Base-by-base conservation (phyloP, 352 stramenopile species). In the Globisporangium emineosum region DNA sequence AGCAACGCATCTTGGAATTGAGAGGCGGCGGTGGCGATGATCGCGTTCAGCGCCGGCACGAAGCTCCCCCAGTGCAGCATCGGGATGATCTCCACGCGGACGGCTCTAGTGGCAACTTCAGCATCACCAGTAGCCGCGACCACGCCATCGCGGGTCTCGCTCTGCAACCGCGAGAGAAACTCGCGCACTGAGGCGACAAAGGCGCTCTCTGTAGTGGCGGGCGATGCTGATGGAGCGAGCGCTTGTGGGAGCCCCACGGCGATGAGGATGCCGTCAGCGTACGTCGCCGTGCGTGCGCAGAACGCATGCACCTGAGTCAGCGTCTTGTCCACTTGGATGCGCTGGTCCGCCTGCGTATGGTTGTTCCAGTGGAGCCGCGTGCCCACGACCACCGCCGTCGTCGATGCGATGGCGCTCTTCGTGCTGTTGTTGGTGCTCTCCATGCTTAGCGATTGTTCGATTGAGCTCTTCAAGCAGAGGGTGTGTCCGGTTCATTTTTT, bases 31-130 rank as follows among this genome's bases (percentile, higher is more conserved):
- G 83, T 91, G 2, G 62, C 65, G 2, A 98, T 68, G 35, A 98
- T 78, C 25, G 95, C 94, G 72, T 98, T 99, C 21, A 99, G 70
- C 13, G 95, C 96, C n/a, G 95, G 93, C 37, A 98, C 83, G 62
- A 99, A 99, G 59, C 89, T 86, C 21, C 93, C 95, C 96, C 96
- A 99, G 49, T 97, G 88, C 51, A 90, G 86, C 40, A 99, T 90
- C 17, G 92, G 83, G n/a, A 99, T 69, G 37, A 99, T 72, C 52
- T 81, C 57, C 19, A 96, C 70, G 0, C 57, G 64, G 15, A 68
- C 49, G 5, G 21, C 9, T 15, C 71, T 73, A 7, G 54, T 47
- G 2, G 15, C 40, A 4, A n/a, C 33, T 1, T 17, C n/a, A 19
- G 17, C 19, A 21, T 8, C 21, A 10, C 13, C 21, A 51, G 32